phyloP scores from a whole-genome alignment of 176 grass and related monocot species.

The Rhynchospora tenuis region DNA sequence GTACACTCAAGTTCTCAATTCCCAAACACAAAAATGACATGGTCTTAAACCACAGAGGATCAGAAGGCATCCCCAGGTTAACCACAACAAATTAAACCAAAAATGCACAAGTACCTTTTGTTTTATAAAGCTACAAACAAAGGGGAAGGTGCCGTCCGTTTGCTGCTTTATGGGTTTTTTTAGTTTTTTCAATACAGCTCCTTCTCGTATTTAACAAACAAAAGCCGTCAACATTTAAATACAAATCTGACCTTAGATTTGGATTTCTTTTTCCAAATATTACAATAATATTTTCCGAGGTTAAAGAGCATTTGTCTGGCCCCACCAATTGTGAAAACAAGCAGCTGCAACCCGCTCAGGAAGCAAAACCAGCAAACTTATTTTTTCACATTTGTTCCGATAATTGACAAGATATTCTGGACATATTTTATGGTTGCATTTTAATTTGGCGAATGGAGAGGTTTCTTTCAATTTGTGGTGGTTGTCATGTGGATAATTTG shows the following conservation, averaged over 20 bases:
- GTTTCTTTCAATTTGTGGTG: not conserved
- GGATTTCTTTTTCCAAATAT: not conserved
- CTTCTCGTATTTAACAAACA: not conserved
- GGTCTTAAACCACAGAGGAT: not conserved
- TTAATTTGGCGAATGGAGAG: not conserved
- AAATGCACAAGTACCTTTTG: not conserved
- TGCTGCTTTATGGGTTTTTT: not conserved
- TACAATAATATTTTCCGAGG: not conserved
- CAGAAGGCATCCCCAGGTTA: not conserved
- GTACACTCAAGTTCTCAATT: no score
- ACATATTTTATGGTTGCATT: not conserved
- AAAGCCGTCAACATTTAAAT: not conserved
- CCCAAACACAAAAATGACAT: not conserved
- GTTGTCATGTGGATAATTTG: not conserved
- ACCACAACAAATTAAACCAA: not conserved
- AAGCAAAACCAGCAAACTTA: not conserved
- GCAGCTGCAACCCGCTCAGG: not conserved
- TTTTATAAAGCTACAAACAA: not conserved
- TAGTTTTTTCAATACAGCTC: not conserved
- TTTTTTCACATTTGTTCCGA: not conserved
- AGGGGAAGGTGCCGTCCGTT: not conserved
- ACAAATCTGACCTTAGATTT: not conserved
- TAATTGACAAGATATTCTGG: not conserved
- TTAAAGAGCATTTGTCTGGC: not conserved
- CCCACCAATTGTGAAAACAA: conserved; percentile 15